phyloP scores from a whole-genome alignment of 192 early-diverging fungal species.

The Umbelopsis isabellina region DNA sequence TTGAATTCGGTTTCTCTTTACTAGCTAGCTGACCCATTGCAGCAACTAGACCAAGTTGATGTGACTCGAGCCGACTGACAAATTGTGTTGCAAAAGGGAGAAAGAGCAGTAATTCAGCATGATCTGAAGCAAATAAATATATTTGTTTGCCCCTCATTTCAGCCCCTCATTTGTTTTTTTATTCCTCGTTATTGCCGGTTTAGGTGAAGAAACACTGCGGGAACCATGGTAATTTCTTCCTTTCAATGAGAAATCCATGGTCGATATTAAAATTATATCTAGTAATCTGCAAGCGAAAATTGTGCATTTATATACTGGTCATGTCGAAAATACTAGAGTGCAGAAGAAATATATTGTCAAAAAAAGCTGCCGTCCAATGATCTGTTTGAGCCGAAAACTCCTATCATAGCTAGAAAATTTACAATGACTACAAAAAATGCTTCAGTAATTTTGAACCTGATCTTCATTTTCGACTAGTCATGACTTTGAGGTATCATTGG shows the following conservation, averaged over 20 bases:
- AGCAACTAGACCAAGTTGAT: not conserved
- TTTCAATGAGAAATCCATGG: conserved; percentile 19
- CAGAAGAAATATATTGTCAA: not conserved
- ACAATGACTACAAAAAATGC: too few species aligned
- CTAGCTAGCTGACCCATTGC: conserved; percentile 20
- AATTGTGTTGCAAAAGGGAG: not conserved
- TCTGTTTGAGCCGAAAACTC: too few species aligned
- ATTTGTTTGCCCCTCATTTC: conserved; percentile 22
- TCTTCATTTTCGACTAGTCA: too few species aligned
- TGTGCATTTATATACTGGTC: conserved; percentile 21
- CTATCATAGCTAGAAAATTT: too few species aligned
- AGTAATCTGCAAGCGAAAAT: not conserved
- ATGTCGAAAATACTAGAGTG: not conserved
- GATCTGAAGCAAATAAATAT: conserved; percentile 21
- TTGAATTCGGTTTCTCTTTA: conserved; percentile 1
- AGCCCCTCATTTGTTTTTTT: conserved; percentile 19
- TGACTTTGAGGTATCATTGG: too few species aligned
- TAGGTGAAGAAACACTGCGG: not conserved
- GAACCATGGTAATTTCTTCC: not conserved
- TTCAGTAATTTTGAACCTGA: too few species aligned
- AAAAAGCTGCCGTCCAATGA: too few species aligned
- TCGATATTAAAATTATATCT: conserved; percentile 20
- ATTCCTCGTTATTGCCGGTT: not conserved
- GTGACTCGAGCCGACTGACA: not conserved
- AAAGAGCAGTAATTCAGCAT: conserved; percentile 11